Evolutionary conservation across 2,329 filamentous ascomycete species (phyloP), one percentile per base, ranked within the genome.

Genomic region (Xylariaceae sp.): DNA sequence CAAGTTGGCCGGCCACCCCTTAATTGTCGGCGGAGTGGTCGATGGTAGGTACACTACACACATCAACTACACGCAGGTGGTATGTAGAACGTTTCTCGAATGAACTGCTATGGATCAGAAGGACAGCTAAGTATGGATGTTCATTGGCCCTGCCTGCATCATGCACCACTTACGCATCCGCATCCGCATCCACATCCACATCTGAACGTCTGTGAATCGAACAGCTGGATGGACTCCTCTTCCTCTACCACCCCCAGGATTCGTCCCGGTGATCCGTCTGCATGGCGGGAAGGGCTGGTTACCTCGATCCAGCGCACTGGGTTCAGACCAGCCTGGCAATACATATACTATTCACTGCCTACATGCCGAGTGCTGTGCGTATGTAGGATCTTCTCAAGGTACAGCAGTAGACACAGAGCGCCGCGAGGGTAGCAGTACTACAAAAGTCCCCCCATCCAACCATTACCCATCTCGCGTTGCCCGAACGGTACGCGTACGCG

Each of bases 51-150:
- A 34, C 32, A 10, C 3, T 12, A 10, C 9, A 34, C 6, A 15
- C 9, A 10, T 15, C 6, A 1, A 34, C 32, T 10, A 42, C 8
- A 18, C 15, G 40, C 26, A 19, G 8, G 40, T 18, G 40, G 4
- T 42, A 41, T 26, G n/a, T 43, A 29, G 41, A 43, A 43, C 41
- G 41, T 16, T 43, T 43, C 41, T 43, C 41, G 41, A 43, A 43
- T 30, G 41, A 13, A 43, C 29, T 12, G n/a, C n/a, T 42, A 43
- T 29, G 21, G 41, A 29, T 19, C 41, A 43, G 41, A 19, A 29
- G 6, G 13, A 15, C 6, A 15, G 9, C 13, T 12, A 34, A 15
- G 13, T 34, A 34, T 15, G 32, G 41, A 43, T 43, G 21, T 29
- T n/a, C 21, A 43, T 43, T 15, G 21, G 41, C 3, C 15, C 41